Evolutionary conservation across 1,139 yeast genomes (phyloP).

Genomic region (Debaryomyces singareniensis): DNA sequence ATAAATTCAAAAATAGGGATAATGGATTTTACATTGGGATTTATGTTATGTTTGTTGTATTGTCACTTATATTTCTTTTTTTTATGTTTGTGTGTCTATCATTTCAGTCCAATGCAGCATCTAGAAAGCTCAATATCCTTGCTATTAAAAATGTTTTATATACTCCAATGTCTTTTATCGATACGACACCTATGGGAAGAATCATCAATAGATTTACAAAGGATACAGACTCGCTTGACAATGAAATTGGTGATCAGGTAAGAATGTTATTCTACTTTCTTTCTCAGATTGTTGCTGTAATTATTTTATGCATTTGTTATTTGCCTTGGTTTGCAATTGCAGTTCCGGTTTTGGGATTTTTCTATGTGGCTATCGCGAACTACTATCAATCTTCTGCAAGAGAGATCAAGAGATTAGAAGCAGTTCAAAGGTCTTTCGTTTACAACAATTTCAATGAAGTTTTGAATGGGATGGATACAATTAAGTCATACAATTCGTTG

Average conservation of each 20-base stretch:
- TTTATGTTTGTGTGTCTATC: slow-evolving; percentile 43
- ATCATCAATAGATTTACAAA: slow-evolving; percentile 61
- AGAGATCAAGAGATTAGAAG: slow-evolving; percentile 38
- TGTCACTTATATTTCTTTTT: slow-evolving; percentile 28
- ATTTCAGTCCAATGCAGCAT: slow-evolving; percentile 44
- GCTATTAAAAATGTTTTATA: slow-evolving; percentile 38
- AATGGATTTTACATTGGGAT: slow-evolving; percentile 66
- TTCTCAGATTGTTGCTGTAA: slow-evolving; percentile 54
- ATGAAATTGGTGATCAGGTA: slow-evolving; percentile 58
- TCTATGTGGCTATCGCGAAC: slow-evolving; percentile 46
- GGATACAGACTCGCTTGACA: slow-evolving; percentile 80
- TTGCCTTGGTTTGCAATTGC: slow-evolving; percentile 74
- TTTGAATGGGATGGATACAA: slow-evolving; percentile 64
- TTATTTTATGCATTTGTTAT: slow-evolving; percentile 60
- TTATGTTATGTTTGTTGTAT: slow-evolving; percentile 52
- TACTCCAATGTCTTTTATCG: slow-evolving; percentile 56
- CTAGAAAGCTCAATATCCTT: slow-evolving; percentile 35
- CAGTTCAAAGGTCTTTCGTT: slow-evolving; percentile 29
- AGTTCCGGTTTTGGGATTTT: slow-evolving; percentile 45
- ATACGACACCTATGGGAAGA: slow-evolving; percentile 57
- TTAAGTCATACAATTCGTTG: slow-evolving; percentile 52
- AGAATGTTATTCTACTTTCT: slow-evolving; percentile 46
- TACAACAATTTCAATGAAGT: slow-evolving; percentile 69
- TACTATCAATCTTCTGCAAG: slow-evolving; percentile 45
- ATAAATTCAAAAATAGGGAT: slow-evolving; percentile 41